A percentile compares a stretch with the other conserved stretches of the same genome.
phyloP scores from a whole-genome alignment of 495 filamentous ascomycete genomes.

The Baudoinia panamericana region DNA sequence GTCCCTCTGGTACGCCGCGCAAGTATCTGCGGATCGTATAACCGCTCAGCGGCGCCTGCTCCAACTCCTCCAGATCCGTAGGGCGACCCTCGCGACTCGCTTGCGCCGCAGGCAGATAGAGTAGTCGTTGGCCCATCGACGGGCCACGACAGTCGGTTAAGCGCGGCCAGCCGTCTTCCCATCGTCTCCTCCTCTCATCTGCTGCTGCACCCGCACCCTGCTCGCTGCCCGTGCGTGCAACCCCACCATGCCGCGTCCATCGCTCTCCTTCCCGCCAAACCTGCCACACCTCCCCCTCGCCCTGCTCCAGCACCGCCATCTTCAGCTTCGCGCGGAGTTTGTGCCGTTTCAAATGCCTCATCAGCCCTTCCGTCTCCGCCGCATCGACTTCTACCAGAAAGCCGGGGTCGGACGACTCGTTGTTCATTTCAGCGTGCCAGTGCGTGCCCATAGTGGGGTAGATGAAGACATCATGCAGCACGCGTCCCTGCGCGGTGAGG shows the following conservation, averaged over 20 bases:
- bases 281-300: constrained; percentile 52
- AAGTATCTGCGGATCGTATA: constrained; percentile 65
- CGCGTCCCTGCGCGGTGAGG: constrained; percentile 67
- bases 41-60: constrained; percentile 12
- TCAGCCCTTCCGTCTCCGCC: constrained; percentile 43
- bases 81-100: not conserved
- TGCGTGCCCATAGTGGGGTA: constrained; percentile 39
- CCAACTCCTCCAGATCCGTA: constrained; percentile 1
- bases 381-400: constrained; percentile 79
- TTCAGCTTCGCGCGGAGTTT: constrained; percentile 69
- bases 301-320: constrained; percentile 48
- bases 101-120: not conserved
- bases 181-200: too few species aligned
- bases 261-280: constrained; percentile 43
- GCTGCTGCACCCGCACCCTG: not conserved
- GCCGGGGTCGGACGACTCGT: constrained; percentile 33
- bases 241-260: constrained; percentile 19
- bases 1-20: constrained; percentile 72
- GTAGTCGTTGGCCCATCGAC: constrained; percentile 43
- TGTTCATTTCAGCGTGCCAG: constrained; percentile 16
- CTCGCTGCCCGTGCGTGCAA: not conserved
- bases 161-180: constrained; percentile 5
- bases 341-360: constrained; percentile 64
- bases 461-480: constrained; percentile 82
- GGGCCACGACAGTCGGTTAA: constrained; percentile 15